Evolutionary conservation across 2,329 filamentous ascomycete species (phyloP).

Genomic region (Mollisiaceae sp.): DNA sequence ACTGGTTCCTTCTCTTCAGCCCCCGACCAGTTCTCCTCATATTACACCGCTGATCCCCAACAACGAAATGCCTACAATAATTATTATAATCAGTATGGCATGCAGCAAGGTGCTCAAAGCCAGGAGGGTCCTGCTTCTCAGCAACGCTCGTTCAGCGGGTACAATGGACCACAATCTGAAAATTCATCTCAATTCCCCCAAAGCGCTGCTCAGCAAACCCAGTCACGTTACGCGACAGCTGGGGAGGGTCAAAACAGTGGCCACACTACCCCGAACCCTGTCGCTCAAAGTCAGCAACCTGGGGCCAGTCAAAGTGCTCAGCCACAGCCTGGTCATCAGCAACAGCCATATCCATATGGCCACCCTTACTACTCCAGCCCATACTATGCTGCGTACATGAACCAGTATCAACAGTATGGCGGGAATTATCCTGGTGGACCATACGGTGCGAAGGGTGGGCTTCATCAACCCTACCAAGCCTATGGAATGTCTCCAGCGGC

Average conservation of each 20-base stretch:
- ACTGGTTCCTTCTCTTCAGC: slow-evolving; percentile 74
- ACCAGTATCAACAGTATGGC: slow-evolving; percentile 53
- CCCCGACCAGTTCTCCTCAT: slow-evolving; percentile 80
- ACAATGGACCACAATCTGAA: slow-evolving; percentile 68
- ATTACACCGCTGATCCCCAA: slow-evolving; percentile 80
- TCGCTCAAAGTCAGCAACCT: slow-evolving; percentile 58
- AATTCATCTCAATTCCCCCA: slow-evolving; percentile 74
- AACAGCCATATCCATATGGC: slow-evolving; percentile 58
- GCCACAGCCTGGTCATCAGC: slow-evolving; percentile 52
- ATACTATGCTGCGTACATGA: slow-evolving; percentile 67
- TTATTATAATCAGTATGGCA: slow-evolving; percentile 67
- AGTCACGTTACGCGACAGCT: slow-evolving; percentile 59
- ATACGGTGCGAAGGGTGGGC: slow-evolving; percentile 43
- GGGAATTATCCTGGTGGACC: slow-evolving; percentile 45
- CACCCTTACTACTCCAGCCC: slow-evolving; percentile 67
- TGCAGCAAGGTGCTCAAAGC: slow-evolving; percentile 58
- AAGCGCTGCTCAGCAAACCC: slow-evolving; percentile 67
- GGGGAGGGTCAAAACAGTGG: slow-evolving; percentile 84
- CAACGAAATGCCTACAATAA: slow-evolving; percentile 75
- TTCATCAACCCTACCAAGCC: slow-evolving; percentile 44
- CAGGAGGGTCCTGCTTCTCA: slow-evolving; percentile 76
- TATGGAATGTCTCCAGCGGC: slow-evolving; percentile 43
- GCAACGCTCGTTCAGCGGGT: slow-evolving; percentile 79
- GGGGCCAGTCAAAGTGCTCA: slow-evolving; percentile 50
- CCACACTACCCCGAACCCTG: slow-evolving; percentile 87